Conservation (phyloP, 805 yeast genomes). For the Metschnikowia borealis region DNA sequence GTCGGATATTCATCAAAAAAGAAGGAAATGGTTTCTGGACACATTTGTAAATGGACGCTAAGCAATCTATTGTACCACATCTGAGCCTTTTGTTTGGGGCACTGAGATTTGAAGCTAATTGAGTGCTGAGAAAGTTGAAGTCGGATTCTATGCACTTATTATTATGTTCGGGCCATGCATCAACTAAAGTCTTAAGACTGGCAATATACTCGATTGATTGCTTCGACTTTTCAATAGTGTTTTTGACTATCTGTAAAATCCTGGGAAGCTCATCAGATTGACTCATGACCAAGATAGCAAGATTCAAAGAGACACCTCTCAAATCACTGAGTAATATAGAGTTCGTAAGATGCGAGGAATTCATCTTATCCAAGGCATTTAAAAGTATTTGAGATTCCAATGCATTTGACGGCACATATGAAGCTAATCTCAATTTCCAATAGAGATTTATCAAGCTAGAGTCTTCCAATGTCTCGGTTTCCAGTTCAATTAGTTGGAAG, state of each 20-base stretch:
- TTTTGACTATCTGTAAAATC: neutral
- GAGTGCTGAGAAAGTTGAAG: neutral
- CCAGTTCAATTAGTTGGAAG: neutral
- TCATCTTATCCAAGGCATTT: neutral
- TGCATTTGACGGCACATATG: neutral
- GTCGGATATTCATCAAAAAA: conserved; percentile 38
- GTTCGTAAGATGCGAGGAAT: neutral
- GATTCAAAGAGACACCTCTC: neutral
- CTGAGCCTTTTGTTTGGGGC: neutral
- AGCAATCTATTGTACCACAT: conserved; percentile 41
- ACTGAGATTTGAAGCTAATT: conserved; percentile 1
- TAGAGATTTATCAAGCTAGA: neutral
- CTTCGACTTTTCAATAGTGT: neutral
- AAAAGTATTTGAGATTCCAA: neutral
- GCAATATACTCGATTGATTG: neutral
- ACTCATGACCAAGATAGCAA: neutral
- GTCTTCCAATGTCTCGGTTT: neutral
- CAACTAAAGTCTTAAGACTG: neutral
- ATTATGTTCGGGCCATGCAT: neutral
- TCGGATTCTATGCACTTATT: neutral
- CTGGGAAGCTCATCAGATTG: neutral
- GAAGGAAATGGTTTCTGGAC: conserved; percentile 28
- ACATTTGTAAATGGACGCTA: conserved; percentile 29
- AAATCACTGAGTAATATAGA: neutral
- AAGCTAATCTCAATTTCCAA: conserved; percentile 2